phyloP scores from a whole-genome alignment of 345 rosid genomes.

The Arabis alpina region DNA sequence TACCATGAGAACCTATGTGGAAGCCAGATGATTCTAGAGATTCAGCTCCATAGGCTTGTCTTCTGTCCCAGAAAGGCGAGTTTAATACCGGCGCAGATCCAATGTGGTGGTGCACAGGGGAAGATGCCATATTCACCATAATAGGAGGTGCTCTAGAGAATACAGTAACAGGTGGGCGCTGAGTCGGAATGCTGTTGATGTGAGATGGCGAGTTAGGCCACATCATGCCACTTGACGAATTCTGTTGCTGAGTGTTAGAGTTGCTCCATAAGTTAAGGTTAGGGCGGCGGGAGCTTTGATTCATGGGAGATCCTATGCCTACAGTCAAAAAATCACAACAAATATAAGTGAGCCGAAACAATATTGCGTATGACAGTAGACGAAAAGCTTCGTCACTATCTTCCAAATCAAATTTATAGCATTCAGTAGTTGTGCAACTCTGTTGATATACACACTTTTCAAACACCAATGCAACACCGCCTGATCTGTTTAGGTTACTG shows the following conservation, averaged over 20 bases:
- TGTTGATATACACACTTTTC: constrained; percentile 13
- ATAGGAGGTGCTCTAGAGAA: constrained; percentile 70
- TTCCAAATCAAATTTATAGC: constrained; percentile 9
- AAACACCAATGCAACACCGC: constrained; percentile 24
- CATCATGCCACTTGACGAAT: constrained; percentile 61
- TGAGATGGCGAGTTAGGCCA: constrained; percentile 91
- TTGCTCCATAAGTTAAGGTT: constrained; percentile 68
- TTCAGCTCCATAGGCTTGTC: constrained; percentile 67
- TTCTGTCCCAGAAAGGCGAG: constrained; percentile 82
- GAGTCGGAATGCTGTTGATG: constrained; percentile 61
- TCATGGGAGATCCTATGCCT: constrained; percentile 58
- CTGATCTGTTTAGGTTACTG: constrained; percentile 1
- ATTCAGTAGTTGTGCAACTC: constrained; percentile 11
- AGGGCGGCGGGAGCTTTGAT: constrained; percentile 68
- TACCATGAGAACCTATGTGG: constrained; percentile 74
- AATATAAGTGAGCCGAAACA: constrained; percentile 9
- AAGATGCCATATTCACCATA: constrained; percentile 58
- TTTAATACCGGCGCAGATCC: constrained; percentile 86
- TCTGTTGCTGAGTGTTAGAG: constrained; percentile 65
- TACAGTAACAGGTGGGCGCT: constrained; percentile 64
- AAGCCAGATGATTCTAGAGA: constrained; percentile 77
- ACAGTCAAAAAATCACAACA: constrained; percentile 33
- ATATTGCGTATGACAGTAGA: background rate
- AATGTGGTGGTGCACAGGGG: constrained; percentile 75
- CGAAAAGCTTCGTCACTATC: constrained; percentile 4